Conservation (phyloP, 2,329 filamentous ascomycete species). For the Bretziella fagacearum region DNA sequence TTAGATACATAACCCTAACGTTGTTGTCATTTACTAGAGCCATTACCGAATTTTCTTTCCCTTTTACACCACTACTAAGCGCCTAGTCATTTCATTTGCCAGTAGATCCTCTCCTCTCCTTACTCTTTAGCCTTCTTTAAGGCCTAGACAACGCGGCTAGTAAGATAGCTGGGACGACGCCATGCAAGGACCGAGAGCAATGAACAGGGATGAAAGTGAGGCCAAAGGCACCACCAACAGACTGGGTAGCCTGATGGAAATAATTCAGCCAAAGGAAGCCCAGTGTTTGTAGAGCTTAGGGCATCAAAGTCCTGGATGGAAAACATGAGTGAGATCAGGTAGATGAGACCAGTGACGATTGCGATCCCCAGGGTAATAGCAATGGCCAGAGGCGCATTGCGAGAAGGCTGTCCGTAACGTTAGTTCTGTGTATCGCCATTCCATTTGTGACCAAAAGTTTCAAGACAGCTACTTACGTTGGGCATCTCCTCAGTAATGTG, state of each 20-base stretch:
- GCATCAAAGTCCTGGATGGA: conserved; percentile 30
- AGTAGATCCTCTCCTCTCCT: conserved; percentile 9
- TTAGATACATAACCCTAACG: too few relatives aligned
- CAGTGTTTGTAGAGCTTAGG: conserved; percentile 26
- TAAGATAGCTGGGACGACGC: conserved; percentile 23
- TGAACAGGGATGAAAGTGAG: conserved; percentile 26
- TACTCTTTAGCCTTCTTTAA: conserved; percentile 24
- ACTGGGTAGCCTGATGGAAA: conserved; percentile 27
- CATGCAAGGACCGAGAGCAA: conserved; percentile 27
- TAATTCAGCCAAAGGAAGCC: conserved; percentile 29
- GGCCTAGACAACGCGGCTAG: conserved; percentile 25
- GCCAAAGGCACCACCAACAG: conserved; percentile 26
- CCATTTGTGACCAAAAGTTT: not conserved
- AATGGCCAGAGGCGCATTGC: conserved; percentile 24
- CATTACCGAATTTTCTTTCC: conserved; percentile 3
- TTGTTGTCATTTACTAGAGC: not conserved
- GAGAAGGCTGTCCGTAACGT: conserved; percentile 21
- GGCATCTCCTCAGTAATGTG: conserved; percentile 35
- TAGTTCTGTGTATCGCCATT: conserved; percentile 1
- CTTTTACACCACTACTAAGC: conserved; percentile 8
- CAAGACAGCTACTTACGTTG: conserved; percentile 25
- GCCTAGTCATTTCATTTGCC: not conserved
- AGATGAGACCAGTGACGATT: conserved; percentile 32
- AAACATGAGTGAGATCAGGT: conserved; percentile 35
- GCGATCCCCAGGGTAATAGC: conserved; percentile 32